Evolutionary conservation across 202 grass and related monocot species (phyloP).

Genomic region (Zoysia matrella): DNA sequence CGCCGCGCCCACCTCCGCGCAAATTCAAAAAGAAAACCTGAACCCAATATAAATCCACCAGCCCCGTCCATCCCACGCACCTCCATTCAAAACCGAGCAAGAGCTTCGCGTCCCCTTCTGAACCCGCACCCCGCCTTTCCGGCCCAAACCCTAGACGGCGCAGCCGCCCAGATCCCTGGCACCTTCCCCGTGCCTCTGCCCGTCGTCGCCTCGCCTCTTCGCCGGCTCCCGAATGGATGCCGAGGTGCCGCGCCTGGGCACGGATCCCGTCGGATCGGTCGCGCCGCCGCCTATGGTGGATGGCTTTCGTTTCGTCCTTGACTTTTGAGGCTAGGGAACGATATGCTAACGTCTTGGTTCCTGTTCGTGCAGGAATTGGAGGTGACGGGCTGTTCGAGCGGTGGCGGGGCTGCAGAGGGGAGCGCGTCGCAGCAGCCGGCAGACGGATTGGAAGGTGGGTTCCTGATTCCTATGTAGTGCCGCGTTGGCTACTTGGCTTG

Average conservation of each 20-base stretch:
- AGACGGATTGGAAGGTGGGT: conserved; percentile 36
- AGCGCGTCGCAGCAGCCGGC: neutral
- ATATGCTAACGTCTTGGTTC: neutral
- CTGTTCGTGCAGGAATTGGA: conserved; percentile 41
- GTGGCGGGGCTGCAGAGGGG: conserved; percentile 12
- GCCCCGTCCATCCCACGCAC: neutral
- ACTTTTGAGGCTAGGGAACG: neutral
- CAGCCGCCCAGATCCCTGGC: neutral
- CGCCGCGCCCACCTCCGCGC: conserved; percentile 47
- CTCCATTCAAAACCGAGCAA: conserved; percentile 41
- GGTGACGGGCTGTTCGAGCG: neutral
- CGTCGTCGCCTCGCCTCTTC: neutral
- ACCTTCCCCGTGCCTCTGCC: neutral
- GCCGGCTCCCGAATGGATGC: conserved; percentile 40
- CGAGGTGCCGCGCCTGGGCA: neutral
- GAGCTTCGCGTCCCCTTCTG: neutral
- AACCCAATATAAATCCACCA: conserved; percentile 29
- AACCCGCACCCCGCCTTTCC: neutral
- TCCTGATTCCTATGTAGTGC: neutral
- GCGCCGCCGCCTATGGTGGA: conserved; percentile 30
- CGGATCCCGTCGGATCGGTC: conserved; percentile 53
- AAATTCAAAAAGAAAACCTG: conserved; percentile 50
- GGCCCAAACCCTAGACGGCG: conserved; percentile 44
- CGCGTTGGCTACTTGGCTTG: neutral
- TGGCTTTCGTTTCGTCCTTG: neutral